Conservation (phyloP, 176 grass and related monocot genomes). For the maize (Zea mays) region DNA sequence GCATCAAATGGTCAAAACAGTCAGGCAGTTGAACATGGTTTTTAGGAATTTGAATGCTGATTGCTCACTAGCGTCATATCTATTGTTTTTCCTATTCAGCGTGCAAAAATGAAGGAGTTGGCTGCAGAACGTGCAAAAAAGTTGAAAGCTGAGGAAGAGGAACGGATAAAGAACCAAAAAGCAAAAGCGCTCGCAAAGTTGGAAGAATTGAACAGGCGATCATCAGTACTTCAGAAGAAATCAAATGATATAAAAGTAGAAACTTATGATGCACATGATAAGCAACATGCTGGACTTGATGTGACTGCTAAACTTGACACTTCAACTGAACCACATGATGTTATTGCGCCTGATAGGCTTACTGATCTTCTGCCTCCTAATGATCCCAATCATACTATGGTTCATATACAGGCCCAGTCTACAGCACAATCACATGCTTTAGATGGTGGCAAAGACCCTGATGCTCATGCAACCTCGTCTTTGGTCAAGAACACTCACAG, state of each 20-base stretch:
- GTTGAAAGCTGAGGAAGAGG: slow-evolving; percentile 85
- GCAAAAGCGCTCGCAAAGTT: slow-evolving; percentile 91
- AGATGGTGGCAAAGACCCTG: slow-evolving; percentile 33
- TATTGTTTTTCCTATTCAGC: slow-evolving; percentile 48
- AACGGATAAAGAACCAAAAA: slow-evolving; percentile 77
- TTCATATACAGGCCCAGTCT: slow-evolving; percentile 29
- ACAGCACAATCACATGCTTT: slow-evolving; percentile 13
- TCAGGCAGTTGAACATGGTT: background rate
- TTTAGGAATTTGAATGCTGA: slow-evolving; percentile 7
- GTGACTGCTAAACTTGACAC: slow-evolving; percentile 24
- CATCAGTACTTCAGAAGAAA: slow-evolving; percentile 53
- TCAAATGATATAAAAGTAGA: slow-evolving; percentile 35
- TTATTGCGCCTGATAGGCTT: slow-evolving; percentile 26
- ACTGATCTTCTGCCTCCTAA: slow-evolving; percentile 17
- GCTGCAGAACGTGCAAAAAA: slow-evolving; percentile 86
- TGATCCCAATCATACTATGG: slow-evolving; percentile 33
- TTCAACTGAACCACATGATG: slow-evolving; percentile 25
- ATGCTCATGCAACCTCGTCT: slow-evolving; percentile 22
- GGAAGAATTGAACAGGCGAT: slow-evolving; percentile 88
- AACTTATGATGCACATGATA: slow-evolving; percentile 20
- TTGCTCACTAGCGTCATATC: slow-evolving; percentile 33
- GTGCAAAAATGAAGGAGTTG: slow-evolving; percentile 77
- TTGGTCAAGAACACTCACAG: slow-evolving; percentile 19
- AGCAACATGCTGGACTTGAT: slow-evolving; percentile 43
- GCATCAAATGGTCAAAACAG: background rate